Conservation (phyloP, 441 rosid genomes). For the Syzygium syzygioides region DNA sequence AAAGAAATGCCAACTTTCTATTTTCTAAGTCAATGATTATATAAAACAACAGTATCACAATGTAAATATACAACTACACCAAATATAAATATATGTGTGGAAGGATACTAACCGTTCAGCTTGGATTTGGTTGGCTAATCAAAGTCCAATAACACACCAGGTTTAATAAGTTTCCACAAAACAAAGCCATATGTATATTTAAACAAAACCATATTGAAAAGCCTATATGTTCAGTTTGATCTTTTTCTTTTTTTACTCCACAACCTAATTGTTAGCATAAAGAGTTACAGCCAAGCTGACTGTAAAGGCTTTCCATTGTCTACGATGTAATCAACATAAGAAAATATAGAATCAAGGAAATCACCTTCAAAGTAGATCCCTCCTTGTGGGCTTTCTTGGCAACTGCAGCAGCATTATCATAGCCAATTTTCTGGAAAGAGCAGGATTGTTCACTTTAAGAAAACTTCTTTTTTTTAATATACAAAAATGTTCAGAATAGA, state of each 20-base stretch:
- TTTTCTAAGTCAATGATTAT: neutral
- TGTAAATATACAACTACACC: neutral
- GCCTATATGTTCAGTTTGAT: neutral
- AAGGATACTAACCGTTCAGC: neutral
- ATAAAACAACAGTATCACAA: neutral
- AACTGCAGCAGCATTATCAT: slow-evolving; percentile 97
- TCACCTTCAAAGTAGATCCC: slow-evolving; percentile 85
- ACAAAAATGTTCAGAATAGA: neutral
- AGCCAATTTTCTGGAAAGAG: slow-evolving; percentile 75
- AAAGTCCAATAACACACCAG: neutral
- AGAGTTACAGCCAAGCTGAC: neutral
- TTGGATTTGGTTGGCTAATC: neutral
- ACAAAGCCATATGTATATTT: neutral
- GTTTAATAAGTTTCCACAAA: neutral
- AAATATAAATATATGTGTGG: neutral
- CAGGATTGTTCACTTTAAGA: neutral
- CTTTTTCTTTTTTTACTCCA: neutral
- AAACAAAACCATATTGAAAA: neutral
- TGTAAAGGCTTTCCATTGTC: neutral
- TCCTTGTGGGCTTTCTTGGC: slow-evolving; percentile 98
- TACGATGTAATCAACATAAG: neutral
- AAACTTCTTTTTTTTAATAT: neutral
- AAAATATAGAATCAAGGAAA: slow-evolving; percentile 3
- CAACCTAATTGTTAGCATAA: neutral
- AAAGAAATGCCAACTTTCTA: neutral